Base-by-base conservation (phyloP, 1,284 basidiomycete genomes). In the Pyrrhoderma lamaoense region DNA sequence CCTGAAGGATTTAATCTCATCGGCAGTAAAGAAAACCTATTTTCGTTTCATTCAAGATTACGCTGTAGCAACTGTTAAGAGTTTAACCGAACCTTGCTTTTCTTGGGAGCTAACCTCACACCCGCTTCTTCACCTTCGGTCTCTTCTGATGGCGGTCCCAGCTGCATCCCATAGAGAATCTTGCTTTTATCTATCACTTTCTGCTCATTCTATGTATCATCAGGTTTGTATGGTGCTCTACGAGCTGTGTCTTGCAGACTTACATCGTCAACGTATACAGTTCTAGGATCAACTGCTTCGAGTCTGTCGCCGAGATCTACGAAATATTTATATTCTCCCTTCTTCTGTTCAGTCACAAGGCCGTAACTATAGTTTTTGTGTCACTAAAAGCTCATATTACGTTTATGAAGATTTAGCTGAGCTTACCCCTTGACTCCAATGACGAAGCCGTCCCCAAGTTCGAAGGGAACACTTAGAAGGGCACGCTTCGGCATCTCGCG, bases 401-500 rank as follows among this genome's bases (percentile, higher is more conserved):
- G 11, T 34, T 9, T 19, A 34, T n/a, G 31, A 34, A 46, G 44
- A 14, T 42, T 31, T 53, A 40, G n/a, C n/a, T n/a, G 21, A 7
- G 14, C 38, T 59, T 61, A 94, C 85, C 94, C 96, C 64, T 93
- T 93, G 45, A 98, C 75, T 2, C 93, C 91, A 56, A 99, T 94
- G 14, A 80, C 78, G 56, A 97, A 82, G 1, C 79, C 89, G 13
- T 87, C 74, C 1, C 80, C 91, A 23, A 99, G 72, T 57, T 85
- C 77, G 49, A 99, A 79, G 1, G 89, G 85, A 34, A 95, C 73
- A 58, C 77, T 89, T 67, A 93, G 97, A 11, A 84, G 70, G 0
- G 89, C 79, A n/a, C 93, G 80, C 64, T 97, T 99, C 0, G 89
- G 85, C 8, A 87, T 82, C 65, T 95, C 89, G 45, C 82, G 82